These are phyloP conservation scores for Thecaphora frezii DNA, from an alignment of 1,284 basidiomycete species.

Conservation along the genomic window DNA sequence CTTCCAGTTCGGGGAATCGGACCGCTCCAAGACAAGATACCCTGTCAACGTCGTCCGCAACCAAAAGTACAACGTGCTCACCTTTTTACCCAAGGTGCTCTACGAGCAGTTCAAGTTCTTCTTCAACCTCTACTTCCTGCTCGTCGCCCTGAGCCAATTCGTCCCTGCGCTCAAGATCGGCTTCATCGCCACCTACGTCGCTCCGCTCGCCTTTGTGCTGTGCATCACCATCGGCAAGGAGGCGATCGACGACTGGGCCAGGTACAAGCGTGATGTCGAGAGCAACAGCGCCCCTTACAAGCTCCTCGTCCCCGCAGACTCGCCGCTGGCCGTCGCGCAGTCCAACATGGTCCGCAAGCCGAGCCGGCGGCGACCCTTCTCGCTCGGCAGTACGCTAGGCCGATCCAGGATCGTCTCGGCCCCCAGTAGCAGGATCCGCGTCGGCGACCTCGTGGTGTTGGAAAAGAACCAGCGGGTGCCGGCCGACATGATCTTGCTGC, in stretches of 20 bases:
- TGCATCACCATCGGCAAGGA: constrained; percentile 97
- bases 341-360: constrained; percentile 18
- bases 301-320: constrained; percentile 67
- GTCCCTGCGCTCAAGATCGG: constrained; percentile 97
- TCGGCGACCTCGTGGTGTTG: constrained; percentile 86
- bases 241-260: constrained; percentile 94
- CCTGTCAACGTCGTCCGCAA: constrained; percentile 87
- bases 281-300: constrained; percentile 92
- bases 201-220: constrained; percentile 91
- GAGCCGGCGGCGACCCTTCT: constrained; percentile 7
- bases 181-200: constrained; percentile 93
- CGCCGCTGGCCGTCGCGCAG: constrained; percentile 20
- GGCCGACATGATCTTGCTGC: constrained; percentile 86
- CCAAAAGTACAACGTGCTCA: constrained; percentile 93
- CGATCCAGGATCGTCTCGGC: constrained; percentile 35
- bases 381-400: constrained; percentile 16
- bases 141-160: constrained; percentile 94
- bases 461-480: constrained; percentile 98
- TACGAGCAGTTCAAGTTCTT: constrained; percentile 99
- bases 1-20: constrained; percentile 25
- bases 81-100: constrained; percentile 92
- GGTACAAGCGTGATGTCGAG: constrained; percentile 84
- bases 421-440: constrained; percentile 83
- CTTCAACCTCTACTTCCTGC: constrained; percentile 98
- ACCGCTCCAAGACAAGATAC: constrained; percentile 50